Evolutionary conservation across 192 early-diverging fungal species (phyloP).

Genomic region (Allomyces macrogynus): DNA sequence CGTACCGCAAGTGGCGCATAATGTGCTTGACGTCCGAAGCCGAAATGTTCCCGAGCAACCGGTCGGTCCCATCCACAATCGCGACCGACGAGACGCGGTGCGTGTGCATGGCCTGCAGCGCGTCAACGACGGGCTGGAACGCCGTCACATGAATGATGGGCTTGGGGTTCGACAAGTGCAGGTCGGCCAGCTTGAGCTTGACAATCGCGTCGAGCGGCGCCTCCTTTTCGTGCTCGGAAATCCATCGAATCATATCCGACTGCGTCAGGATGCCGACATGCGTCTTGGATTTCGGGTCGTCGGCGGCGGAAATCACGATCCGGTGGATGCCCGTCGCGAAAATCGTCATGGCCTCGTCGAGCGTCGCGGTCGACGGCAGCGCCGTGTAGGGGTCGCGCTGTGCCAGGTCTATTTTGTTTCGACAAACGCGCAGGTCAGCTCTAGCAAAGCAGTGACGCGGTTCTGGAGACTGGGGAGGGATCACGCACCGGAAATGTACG

Average conservation of each 20-base stretch:
- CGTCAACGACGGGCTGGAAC: constrained; percentile 17
- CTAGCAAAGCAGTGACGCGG: no score
- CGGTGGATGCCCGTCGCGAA: background rate
- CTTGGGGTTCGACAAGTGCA: background rate
- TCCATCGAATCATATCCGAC: background rate
- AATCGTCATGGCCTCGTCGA: background rate
- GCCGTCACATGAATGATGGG: background rate
- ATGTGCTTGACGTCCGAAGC: background rate
- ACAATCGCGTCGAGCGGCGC: background rate
- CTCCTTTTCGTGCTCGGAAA: background rate
- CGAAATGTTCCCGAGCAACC: background rate
- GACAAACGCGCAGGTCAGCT: no score
- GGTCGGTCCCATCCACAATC: constrained; percentile 15
- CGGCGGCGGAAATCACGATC: background rate
- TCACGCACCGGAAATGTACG: background rate
- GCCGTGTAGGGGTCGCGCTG: background rate
- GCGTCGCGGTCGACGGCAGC: background rate
- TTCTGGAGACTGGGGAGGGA: no score
- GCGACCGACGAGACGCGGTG: constrained; percentile 22
- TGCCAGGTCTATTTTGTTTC: background rate
- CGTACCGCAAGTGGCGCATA: background rate
- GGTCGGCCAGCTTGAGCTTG: background rate
- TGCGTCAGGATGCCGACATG: background rate
- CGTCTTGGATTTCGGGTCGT: background rate
- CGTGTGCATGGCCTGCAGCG: constrained; percentile 25